Evolutionary conservation across 306 rosid genomes (phyloP).

Genomic region (Vigna reflexopilosa): DNA sequence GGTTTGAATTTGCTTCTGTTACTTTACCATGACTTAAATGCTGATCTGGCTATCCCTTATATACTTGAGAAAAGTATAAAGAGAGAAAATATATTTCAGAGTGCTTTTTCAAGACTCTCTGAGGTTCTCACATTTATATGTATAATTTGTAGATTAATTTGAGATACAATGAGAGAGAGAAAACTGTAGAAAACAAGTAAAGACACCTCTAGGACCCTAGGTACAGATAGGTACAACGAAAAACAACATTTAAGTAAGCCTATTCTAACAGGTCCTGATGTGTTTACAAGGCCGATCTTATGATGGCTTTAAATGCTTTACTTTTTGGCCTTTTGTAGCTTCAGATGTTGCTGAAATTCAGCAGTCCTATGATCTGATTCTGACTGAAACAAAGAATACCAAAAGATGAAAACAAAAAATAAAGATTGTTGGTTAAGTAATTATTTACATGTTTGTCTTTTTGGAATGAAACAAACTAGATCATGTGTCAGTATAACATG

Average conservation of each 20-base stretch:
- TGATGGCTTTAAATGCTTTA: slow-evolving; percentile 21
- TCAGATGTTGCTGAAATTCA: slow-evolving; percentile 31
- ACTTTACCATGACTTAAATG: slow-evolving; percentile 32
- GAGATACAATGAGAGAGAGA: no score
- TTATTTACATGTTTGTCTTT: slow-evolving; percentile 21
- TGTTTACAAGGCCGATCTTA: slow-evolving; percentile 16
- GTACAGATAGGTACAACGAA: no score
- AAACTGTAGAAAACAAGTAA: no score
- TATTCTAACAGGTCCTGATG: not conserved
- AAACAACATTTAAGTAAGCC: no score
- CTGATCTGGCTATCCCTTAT: slow-evolving; percentile 25
- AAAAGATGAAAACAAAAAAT: slow-evolving; percentile 3
- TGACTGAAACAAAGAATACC: slow-evolving; percentile 1
- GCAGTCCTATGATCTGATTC: slow-evolving; percentile 27
- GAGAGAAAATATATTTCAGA: no score
- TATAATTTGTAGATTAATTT: no score
- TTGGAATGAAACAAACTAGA: slow-evolving; percentile 26
- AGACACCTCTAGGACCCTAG: no score
- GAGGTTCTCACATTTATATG: no score
- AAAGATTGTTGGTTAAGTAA: slow-evolving; percentile 14
- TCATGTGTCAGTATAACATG: slow-evolving; percentile 17
- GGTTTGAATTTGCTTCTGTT: slow-evolving; percentile 64
- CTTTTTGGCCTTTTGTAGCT: slow-evolving; percentile 33
- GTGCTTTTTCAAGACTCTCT: no score
- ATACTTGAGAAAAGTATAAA: not conserved